Conservation (phyloP, 2,329 filamentous ascomycete genomes). For the Ophiostoma ulmi region DNA sequence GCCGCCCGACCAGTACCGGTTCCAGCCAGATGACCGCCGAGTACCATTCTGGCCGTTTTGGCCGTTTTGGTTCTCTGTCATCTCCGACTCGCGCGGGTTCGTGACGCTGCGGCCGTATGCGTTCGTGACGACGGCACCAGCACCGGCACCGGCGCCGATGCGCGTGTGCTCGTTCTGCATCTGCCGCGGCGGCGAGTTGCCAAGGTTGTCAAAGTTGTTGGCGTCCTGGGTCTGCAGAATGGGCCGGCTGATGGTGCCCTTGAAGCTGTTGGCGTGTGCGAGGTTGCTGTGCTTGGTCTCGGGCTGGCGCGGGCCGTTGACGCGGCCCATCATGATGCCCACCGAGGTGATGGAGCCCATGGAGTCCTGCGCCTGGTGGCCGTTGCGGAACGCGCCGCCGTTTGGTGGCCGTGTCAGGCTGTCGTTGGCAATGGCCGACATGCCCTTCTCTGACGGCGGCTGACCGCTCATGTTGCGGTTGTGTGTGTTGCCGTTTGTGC, state of each 20-base stretch:
- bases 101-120: slow-evolving; percentile 23
- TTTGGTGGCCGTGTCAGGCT: slow-evolving; percentile 34
- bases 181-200: slow-evolving; percentile 33
- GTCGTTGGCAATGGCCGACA: slow-evolving; percentile 45
- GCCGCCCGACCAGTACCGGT: slow-evolving; percentile 70
- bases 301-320: slow-evolving; percentile 44
- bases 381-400: slow-evolving; percentile 43
- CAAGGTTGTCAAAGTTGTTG: slow-evolving; percentile 14
- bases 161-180: slow-evolving; percentile 29
- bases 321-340: slow-evolving; percentile 61
- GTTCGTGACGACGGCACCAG: neutral
- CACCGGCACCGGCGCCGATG: slow-evolving; percentile 29
- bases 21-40: slow-evolving; percentile 68
- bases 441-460: slow-evolving; percentile 57
- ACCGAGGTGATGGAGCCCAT: slow-evolving; percentile 57
- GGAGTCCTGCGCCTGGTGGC: slow-evolving; percentile 51
- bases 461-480: slow-evolving; percentile 28
- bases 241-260: slow-evolving; percentile 58
- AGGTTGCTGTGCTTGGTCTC: slow-evolving; percentile 16
- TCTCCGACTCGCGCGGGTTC: slow-evolving; percentile 12
- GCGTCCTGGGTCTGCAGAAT: slow-evolving; percentile 33
- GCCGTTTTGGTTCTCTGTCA: slow-evolving; percentile 30
- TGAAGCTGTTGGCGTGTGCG: slow-evolving; percentile 36
- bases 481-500: neutral
- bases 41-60: slow-evolving; percentile 38